phyloP scores from a whole-genome alignment of 1,139 yeast species.

The Zygosaccharomyces pseudobailii region DNA sequence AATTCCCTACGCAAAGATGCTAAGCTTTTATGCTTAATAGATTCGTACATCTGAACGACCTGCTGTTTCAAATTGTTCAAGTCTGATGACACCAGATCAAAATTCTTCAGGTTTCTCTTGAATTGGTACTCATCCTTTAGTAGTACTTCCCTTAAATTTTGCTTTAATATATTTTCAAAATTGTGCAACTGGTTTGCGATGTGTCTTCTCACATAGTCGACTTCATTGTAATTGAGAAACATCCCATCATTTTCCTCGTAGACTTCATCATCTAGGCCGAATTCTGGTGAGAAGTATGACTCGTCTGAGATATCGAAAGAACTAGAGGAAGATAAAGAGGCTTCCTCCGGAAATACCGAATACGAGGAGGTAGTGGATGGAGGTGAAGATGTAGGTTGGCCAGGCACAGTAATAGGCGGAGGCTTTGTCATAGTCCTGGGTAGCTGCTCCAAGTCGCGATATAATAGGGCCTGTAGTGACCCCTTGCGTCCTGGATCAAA shows the following conservation, averaged over 20 bases:
- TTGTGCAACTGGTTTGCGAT: conserved; percentile 16
- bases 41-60: conserved; percentile 9
- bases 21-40: conserved; percentile 8
- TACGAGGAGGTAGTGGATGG: conserved; percentile 13
- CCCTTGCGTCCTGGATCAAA: conserved; percentile 9
- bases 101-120: conserved; percentile 12
- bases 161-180: conserved; percentile 17
- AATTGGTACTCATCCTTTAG: conserved; percentile 17
- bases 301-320: conserved; percentile 7
- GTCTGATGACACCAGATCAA: conserved; percentile 15
- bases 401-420: conserved; percentile 5
- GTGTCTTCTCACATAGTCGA: conserved; percentile 16
- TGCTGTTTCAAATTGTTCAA: conserved; percentile 8
- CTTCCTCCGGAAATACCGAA: conserved; percentile 14
- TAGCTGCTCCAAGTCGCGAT: conserved; percentile 10
- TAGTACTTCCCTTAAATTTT: conserved; percentile 12
- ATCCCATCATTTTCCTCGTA: conserved; percentile 7
- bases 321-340: conserved; percentile 7
- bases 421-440: conserved; percentile 1
- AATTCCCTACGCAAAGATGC: conserved; percentile 10
- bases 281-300: conserved; percentile 3
- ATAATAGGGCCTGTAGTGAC: conserved; percentile 20
- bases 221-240: conserved; percentile 15
- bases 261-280: conserved; percentile 2
- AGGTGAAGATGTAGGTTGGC: conserved; percentile 12